These are phyloP conservation scores for Pleurotus pulmonarius DNA, from an alignment of 768 basidiomycete genomes.

Conservation along the genomic window DNA sequence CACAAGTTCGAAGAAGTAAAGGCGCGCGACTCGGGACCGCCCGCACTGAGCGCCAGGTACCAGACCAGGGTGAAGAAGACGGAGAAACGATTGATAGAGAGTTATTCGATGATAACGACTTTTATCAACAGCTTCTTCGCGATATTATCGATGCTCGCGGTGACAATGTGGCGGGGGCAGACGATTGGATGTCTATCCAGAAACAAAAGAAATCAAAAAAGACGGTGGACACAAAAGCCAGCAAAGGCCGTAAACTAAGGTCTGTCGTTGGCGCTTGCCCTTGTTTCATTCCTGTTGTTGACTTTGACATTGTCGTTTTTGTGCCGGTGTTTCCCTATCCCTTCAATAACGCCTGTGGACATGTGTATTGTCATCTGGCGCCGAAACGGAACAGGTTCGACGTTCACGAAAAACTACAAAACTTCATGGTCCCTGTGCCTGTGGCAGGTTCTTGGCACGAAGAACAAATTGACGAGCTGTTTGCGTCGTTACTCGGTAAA, in stretches of 20 bases:
- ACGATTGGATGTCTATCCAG: slow-evolving; percentile 64
- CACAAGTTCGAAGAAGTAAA: slow-evolving; percentile 53
- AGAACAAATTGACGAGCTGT: slow-evolving; percentile 94
- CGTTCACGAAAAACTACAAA: slow-evolving; percentile 93
- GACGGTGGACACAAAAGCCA: slow-evolving; percentile 93
- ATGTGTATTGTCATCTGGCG: not conserved
- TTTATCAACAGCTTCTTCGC: slow-evolving; percentile 87
- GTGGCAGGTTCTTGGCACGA: slow-evolving; percentile 81
- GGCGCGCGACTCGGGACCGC: slow-evolving; percentile 34
- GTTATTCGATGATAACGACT: slow-evolving; percentile 86
- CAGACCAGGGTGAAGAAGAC: slow-evolving; percentile 17
- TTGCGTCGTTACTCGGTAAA: slow-evolving; percentile 80
- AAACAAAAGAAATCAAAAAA: slow-evolving; percentile 73
- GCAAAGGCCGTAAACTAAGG: slow-evolving; percentile 92
- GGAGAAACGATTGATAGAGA: slow-evolving; percentile 35
- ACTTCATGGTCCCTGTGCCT: slow-evolving; percentile 92
- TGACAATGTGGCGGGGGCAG: slow-evolving; percentile 35
- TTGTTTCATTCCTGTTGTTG: not conserved
- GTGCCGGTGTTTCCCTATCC: not conserved
- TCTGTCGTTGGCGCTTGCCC: slow-evolving; percentile 25
- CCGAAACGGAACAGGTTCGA: slow-evolving; percentile 59
- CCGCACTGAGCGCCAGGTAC: not conserved
- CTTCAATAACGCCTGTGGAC: not conserved
- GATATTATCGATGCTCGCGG: slow-evolving; percentile 82
- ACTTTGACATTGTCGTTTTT: not conserved